A percentile compares a stretch with the other conserved stretches of the same genome.
phyloP scores from a whole-genome alignment of 108 stramenopile species.

The Ochromonas danica region DNA sequence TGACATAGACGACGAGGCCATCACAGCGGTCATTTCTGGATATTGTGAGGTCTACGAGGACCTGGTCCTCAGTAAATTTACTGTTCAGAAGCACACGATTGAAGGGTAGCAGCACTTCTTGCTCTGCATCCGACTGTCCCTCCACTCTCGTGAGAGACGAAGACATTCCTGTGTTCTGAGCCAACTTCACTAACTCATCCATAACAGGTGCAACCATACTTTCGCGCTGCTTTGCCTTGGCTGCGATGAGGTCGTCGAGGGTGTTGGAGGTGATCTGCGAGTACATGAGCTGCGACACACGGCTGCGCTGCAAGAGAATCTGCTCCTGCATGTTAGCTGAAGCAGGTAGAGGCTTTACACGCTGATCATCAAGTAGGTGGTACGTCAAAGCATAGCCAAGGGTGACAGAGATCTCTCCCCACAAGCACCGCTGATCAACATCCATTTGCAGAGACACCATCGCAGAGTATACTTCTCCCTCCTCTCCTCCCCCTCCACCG shows the following conservation, averaged over 20 bases:
- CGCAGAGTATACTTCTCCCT: too few relatives aligned
- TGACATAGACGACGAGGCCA: not conserved
- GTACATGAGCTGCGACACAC: not conserved
- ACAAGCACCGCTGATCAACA: too few relatives aligned
- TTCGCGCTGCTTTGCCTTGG: not conserved
- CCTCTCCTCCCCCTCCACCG: too few relatives aligned
- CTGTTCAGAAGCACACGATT: not conserved
- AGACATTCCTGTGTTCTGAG: not conserved
- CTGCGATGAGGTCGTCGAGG: not conserved
- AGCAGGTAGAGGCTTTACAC: too few relatives aligned
- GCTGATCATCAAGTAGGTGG: too few relatives aligned
- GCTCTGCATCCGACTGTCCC: too few relatives aligned
- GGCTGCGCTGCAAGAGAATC: too few relatives aligned
- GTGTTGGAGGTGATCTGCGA: not conserved
- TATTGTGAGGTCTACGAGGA: not conserved
- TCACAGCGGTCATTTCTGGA: constrained; percentile 3
- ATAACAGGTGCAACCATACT: not conserved
- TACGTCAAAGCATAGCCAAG: too few relatives aligned
- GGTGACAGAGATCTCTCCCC: too few relatives aligned
- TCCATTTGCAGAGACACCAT: too few relatives aligned
- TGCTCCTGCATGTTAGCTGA: too few relatives aligned
- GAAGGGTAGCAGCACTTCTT: not conserved
- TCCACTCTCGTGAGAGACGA: too few relatives aligned
- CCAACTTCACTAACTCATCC: not conserved
- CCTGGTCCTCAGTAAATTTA: not conserved